Evolutionary conservation across 208 protist genomes (phyloP).

Genomic region (Crithidia thermophila): DNA sequence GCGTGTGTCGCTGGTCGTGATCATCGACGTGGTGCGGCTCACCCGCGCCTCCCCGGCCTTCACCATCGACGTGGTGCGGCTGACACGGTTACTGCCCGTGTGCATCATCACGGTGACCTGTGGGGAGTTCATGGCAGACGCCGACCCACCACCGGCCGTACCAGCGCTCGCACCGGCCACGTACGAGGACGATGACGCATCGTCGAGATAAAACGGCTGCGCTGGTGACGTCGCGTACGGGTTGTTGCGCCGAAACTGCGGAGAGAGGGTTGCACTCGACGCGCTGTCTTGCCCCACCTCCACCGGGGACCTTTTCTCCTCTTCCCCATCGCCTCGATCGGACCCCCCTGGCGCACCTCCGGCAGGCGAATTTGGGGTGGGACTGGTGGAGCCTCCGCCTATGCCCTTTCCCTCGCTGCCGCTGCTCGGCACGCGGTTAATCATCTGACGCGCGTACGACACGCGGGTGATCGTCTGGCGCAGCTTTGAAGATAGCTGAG

Average conservation of each 20-base stretch:
- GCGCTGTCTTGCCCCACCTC: constrained; percentile 14
- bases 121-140: no score
- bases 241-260: constrained; percentile 23
- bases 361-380: no score
- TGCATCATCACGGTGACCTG: constrained; percentile 6
- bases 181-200: no score
- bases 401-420: no score
- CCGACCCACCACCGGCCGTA: no score
- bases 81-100: constrained; percentile 1
- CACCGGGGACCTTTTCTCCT: background rate
- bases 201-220: constrained; percentile 7
- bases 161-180: no score
- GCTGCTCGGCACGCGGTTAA: no score
- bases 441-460: no score
- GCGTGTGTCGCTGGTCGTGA: constrained; percentile 4
- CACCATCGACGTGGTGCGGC: constrained; percentile 7
- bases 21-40: constrained; percentile 10
- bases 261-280: constrained; percentile 9
- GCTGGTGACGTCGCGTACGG: constrained; percentile 19
- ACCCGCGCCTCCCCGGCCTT: constrained; percentile 3
- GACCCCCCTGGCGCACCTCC: no score
- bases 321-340: no score
- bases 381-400: no score
- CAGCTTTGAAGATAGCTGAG: constrained; percentile 7
- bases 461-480: constrained; percentile 9